phyloP scores from a whole-genome alignment of 768 basidiomycete species.

The Boletus vinaceobasis region DNA sequence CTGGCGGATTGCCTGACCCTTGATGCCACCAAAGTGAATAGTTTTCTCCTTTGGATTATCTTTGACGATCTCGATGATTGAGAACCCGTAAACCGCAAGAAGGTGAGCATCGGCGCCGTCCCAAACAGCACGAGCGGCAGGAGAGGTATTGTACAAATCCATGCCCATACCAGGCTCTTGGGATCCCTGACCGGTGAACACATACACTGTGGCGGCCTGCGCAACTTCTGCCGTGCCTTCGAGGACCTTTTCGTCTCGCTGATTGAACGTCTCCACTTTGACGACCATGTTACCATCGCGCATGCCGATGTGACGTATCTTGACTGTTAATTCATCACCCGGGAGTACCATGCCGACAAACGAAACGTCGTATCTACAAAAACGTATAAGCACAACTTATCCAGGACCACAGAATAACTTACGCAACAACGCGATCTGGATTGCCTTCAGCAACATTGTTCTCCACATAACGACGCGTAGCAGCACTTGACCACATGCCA shows the following conservation, averaged over 20 bases:
- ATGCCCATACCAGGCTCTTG: slow-evolving; percentile 99
- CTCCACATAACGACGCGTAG: slow-evolving; percentile 89
- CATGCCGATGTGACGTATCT: slow-evolving; percentile 89
- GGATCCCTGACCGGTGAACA: slow-evolving; percentile 98
- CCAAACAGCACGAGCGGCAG: slow-evolving; percentile 96
- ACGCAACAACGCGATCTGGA: slow-evolving; percentile 87
- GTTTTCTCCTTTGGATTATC: slow-evolving; percentile 98
- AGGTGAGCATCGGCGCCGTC: slow-evolving; percentile 93
- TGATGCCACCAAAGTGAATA: slow-evolving; percentile 98
- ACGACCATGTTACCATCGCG: slow-evolving; percentile 90
- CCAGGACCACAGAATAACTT: slow-evolving; percentile 34
- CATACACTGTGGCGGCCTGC: slow-evolving; percentile 90
- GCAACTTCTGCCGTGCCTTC: slow-evolving; percentile 90
- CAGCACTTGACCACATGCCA: slow-evolving; percentile 95
- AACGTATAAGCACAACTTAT: slow-evolving; percentile 1
- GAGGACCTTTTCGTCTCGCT: slow-evolving; percentile 85
- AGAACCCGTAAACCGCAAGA: slow-evolving; percentile 94
- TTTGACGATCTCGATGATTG: slow-evolving; percentile 97
- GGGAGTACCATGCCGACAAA: slow-evolving; percentile 98
- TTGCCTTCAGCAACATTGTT: slow-evolving; percentile 90
- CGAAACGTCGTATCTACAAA: slow-evolving; percentile 77
- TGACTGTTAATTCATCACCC: slow-evolving; percentile 80
- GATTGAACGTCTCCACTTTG: slow-evolving; percentile 81
- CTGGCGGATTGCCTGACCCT: slow-evolving; percentile 96
- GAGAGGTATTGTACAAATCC: slow-evolving; percentile 91